Base-by-base conservation (phyloP, 164 flowering plant genomes). In the Kingdonia uniflora region DNA sequence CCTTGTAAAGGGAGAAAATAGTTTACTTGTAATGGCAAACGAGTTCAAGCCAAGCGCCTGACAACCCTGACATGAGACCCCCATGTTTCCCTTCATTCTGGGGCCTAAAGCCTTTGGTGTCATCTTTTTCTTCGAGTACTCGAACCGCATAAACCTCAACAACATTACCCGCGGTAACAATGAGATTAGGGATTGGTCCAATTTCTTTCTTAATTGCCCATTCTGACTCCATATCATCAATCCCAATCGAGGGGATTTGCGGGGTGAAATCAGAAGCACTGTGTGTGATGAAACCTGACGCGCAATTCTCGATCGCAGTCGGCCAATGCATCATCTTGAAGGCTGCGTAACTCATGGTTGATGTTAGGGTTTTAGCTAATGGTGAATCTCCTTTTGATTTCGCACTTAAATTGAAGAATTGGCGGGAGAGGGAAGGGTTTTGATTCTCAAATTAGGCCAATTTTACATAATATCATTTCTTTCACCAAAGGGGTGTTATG, bases 271-370 rank as follows among this genome's bases (percentile, higher is more conserved):
- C 85, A 14, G 88, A 72, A 38, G 75, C 66, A 42, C 67, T 73
- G 45, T 88, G 95, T 7, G 95, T 80, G 64, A 92, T 66, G 78
- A 73, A 92, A 11, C 96, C 99, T 12, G 99, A 76, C 0, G 80
- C 91, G 64, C 91, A 88, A 72, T 77, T 79, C 71, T 85, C 91
- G 62, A 92, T 78, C 40, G 87, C 99, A 19, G 99, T 92, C 3
- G 99, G 82, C 73, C 75, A 77, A 64, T 92, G 99, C 95, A 92
- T 78, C 87, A 86, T 75, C 73, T 82, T 92, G 79, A 64, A 84
- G 21, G 95, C 94, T 24, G 95, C 95, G 81, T 63, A 92, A 58
- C 97, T 88, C 98, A 88, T 91, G 2, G 26, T 4, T 11, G 44
- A 17, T n/a, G 19, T 44, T 44, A 44, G 5, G 48, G 48, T 44